Base-by-base conservation (phyloP, 352 stramenopile species). In the Phytophthora hibernalis region DNA sequence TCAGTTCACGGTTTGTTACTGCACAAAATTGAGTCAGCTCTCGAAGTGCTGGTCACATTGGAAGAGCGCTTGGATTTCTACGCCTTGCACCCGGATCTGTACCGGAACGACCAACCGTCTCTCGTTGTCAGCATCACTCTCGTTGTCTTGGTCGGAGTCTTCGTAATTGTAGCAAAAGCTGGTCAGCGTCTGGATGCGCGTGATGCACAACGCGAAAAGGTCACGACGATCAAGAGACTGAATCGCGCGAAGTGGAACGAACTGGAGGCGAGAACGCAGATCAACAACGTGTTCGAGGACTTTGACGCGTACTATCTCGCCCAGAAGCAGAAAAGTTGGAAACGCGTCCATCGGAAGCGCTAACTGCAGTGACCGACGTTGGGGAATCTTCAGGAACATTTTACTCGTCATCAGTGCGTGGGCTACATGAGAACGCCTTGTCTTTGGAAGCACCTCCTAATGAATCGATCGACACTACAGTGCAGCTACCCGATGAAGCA, bases 21-120 rank as follows among this genome's bases (percentile, higher is more conserved):
- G 85, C 56, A 82, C 53, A 4, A 83, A n/a, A 51, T 94, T 13
- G 82, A 94, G 21, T 76, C 48, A 0, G 60, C 77, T 18, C 71
- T 94, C 11, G 80, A 94, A 43, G 77, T 94, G 22, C 50, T 92
- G 9, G 72, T 92, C 5, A 85, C 82, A 1, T 31, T 91, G 12
- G 75, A 90, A 20, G 85, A 94, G 49, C 74, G 71, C 3, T 73
- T 92, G 18, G 77, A 89, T 44, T 94, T 89, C 45, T 83, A 87
- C 48, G 79, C 78, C 12, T 44, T 86, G 9, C 64, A 75, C 12
- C 70, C 60, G 7, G 73, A 91, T 24, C 50, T 92, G 49, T 91
- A 91, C 16, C 85, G 85, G 2, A 61, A 92, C 48, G 85, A 94
- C 11, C 55, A 69, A 2, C 57, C 79, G 15, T 92, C 85, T 8